Percentiles rank a stretch among this genome's conserved stretches.
Evolutionary conservation across 331 rosid species (phyloP).

Genomic region (Malus hybrid): DNA sequence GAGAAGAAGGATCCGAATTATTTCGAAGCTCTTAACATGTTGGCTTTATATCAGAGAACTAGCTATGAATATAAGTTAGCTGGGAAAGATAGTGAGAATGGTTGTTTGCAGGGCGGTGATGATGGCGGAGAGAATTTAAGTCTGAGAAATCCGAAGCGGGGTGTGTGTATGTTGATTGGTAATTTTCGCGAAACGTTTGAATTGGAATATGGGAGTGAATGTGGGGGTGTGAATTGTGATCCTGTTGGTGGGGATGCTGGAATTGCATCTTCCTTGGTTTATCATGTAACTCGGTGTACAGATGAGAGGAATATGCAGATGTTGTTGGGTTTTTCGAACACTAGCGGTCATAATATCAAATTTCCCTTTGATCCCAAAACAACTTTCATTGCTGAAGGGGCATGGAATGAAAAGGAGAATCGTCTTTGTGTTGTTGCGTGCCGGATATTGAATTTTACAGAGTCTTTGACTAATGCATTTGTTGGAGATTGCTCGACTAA

Average conservation of each 20-base stretch:
- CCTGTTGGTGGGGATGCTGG: slow-evolving; percentile 40
- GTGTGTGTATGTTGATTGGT: slow-evolving; percentile 34
- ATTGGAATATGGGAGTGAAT: slow-evolving; percentile 50
- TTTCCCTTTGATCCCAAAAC: slow-evolving; percentile 53
- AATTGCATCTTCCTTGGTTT: slow-evolving; percentile 41
- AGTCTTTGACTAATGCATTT: slow-evolving; percentile 30
- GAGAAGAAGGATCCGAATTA: slow-evolving; percentile 17
- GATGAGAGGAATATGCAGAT: slow-evolving; percentile 48
- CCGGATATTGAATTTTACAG: slow-evolving; percentile 50
- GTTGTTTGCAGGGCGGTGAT: slow-evolving; percentile 35
- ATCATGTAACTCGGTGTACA: slow-evolving; percentile 30
- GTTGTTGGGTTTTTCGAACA: slow-evolving; percentile 51
- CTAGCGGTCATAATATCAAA: slow-evolving; percentile 1
- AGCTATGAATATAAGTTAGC: slow-evolving; percentile 36
- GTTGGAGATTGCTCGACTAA: slow-evolving; percentile 61
- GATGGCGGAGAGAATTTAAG: slow-evolving; percentile 25
- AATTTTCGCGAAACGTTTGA: slow-evolving; percentile 31
- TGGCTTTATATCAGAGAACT: slow-evolving; percentile 40
- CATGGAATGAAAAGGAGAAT: slow-evolving; percentile 65
- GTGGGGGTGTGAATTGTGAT: slow-evolving; percentile 43
- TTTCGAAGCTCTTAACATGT: slow-evolving; percentile 44
- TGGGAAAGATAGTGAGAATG: slow-evolving; percentile 28
- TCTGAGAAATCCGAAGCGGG: slow-evolving; percentile 10
- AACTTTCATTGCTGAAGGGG: slow-evolving; percentile 58
- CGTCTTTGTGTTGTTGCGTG: slow-evolving; percentile 52